Base-by-base conservation (phyloP, 2,329 filamentous ascomycete species). In the Pseudovirgaria hyperparasitica region DNA sequence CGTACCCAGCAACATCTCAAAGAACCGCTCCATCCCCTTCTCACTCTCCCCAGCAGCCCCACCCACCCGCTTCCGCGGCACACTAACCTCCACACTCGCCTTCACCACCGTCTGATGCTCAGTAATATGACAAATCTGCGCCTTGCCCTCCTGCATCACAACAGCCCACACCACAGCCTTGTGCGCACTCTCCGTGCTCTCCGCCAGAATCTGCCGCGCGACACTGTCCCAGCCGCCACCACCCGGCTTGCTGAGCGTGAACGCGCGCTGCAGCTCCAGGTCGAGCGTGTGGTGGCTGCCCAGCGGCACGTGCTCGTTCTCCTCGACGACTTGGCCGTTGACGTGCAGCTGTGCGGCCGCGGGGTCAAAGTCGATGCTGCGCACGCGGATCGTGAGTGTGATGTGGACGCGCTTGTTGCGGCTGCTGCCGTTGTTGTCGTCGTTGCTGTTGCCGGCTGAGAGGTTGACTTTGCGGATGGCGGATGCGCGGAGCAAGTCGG, bases 61-160 rank as follows among this genome's bases (percentile, higher is more conserved):
- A 10, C 71, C 66, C 34, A 71, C 63, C 23, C 76, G 63, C 57
- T 86, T 81, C 52, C 73, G 68, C 19, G 77, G 71, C 27, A 84
- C 66, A 15, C 65, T 55, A 37, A 68, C 65, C 52, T 85, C 76
- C 17, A 90, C 61, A 16, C 66, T 58, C 44, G 80, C 73, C 40
- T 81, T 76, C 30, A 85, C 55, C 16, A 87, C 67, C 4, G 81
- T 87, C 40, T 82, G 78, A 50, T 78, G 76, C 45, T 84, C 75
- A 3, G 79, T 86, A 29, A 90, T 79, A 13, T 86, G 65, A 52
- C 81, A 87, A 37, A 90, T 80, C 50, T 86, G 84, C 31, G 82
- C 80, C 10, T 81, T 54, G 2, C 81, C 80, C 44, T 96, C 87
- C 43, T 92, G 82, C 79, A 98, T 87, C 14, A 96, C 81, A 1